These are phyloP conservation scores for Leccinellum rugosiceps DNA, from an alignment of 768 basidiomycete species.

Conservation along the genomic window DNA sequence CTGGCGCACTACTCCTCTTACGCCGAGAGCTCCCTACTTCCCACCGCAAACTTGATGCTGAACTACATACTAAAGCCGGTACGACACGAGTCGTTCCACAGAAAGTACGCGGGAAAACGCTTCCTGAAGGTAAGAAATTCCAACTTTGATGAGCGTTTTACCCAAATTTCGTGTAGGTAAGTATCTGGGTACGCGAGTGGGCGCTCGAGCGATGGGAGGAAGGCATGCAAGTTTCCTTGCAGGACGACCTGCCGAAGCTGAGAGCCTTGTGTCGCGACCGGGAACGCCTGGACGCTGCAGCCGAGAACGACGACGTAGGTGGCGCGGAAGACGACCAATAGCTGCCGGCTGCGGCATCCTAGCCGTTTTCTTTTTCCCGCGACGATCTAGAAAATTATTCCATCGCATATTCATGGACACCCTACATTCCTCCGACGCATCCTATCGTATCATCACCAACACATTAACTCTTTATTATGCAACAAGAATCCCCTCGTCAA, in stretches of 20 bases:
- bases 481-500: constrained; percentile 23
- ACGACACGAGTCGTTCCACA: constrained; percentile 74
- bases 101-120: constrained; percentile 85
- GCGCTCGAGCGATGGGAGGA: constrained; percentile 74
- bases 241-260: constrained; percentile 48
- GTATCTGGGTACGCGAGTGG: constrained; percentile 83
- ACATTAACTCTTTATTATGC: constrained; percentile 29
- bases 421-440: constrained; percentile 23
- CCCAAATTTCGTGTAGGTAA: constrained; percentile 50
- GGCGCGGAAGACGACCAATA: constrained; percentile 12
- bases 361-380: neutral
- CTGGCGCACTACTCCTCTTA: constrained; percentile 87
- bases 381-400: constrained; percentile 22
- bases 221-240: constrained; percentile 53
- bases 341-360: neutral
- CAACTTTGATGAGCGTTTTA: neutral
- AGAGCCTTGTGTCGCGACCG: constrained; percentile 21
- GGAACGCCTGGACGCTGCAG: constrained; percentile 12
- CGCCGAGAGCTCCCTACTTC: constrained; percentile 72
- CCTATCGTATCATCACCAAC: constrained; percentile 19
- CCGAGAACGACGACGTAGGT: constrained; percentile 8
- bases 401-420: constrained; percentile 27
- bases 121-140: constrained; percentile 66
- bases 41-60: constrained; percentile 82
- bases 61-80: constrained; percentile 78